Base-by-base conservation (phyloP, 1,284 basidiomycete genomes). In the Ceratobasidium sp. region DNA sequence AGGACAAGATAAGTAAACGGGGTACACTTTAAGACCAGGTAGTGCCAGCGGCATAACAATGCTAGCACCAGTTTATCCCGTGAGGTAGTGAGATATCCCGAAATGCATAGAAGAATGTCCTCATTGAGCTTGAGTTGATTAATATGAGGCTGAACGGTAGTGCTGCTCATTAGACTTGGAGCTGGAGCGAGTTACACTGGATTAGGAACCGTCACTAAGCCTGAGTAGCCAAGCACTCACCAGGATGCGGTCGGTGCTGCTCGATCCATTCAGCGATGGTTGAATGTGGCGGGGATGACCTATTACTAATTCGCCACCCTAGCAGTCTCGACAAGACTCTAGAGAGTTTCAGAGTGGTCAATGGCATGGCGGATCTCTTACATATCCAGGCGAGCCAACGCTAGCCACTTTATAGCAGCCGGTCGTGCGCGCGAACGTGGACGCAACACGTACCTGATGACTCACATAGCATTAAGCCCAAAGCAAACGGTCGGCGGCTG, bases 31-130 rank as follows among this genome's bases (percentile, higher is more conserved):
- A 71, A 39, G 28, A 71, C 51, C 33, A 26, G 23, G n/a, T 56
- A 58, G 23, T 71, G 51, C 55, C 51, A 71, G 10, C 68, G 68
- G 12, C 46, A 71, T 26, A 44, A 10, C 26, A 9, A 13, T 33
- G 68, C 68, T 55, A 71, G 55, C 15, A 33, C 68, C 26, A 71
- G 28, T 39, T 28, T 71, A 26, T 71, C 68, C 7, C 13, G 51
- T 12, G 39, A n/a, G 10, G 28, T 42, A 20, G 40, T 10, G 10
- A 71, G 46, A 40, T 23, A 56, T 18, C 20, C 10, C n/a, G 53
- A 5, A 33, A 71, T 71, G 28, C 26, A n/a, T 44, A 71, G 55
- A 33, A 71, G 68, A 10, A 71, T 58, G 28, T 58, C 55, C 15
- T 26, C 15, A n/a, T 71, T 28, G 39, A 71, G 46, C 18, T 7